These are phyloP conservation scores for Paramecium octaurelia DNA, from an alignment of 73 alveolate species.

Conservation along the genomic window DNA sequence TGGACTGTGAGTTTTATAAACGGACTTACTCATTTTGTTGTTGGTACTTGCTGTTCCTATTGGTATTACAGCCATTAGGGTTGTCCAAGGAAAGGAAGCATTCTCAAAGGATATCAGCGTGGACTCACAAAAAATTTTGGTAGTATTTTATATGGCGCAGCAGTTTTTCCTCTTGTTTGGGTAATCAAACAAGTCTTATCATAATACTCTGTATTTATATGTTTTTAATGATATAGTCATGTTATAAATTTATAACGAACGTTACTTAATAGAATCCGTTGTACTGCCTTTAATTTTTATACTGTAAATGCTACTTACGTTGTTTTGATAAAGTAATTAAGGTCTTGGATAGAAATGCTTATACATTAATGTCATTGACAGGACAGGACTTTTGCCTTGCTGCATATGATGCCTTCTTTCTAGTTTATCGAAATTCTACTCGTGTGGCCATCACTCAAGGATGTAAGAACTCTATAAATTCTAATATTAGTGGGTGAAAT, in stretches of 20 bases:
- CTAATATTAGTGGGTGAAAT: background rate
- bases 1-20: constrained; percentile 65
- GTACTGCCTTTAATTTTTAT: background rate
- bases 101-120: constrained; percentile 74
- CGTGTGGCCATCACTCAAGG: constrained; percentile 75
- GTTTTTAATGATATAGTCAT: background rate
- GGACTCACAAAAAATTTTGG: constrained; percentile 81
- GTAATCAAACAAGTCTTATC: constrained; percentile 79
- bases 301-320: constrained; percentile 71
- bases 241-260: constrained; percentile 11
- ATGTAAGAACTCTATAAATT: background rate
- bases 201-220: constrained; percentile 65
- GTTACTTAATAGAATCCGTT: too few relatives aligned
- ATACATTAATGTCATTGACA: constrained; percentile 90
- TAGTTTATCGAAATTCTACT: constrained; percentile 82
- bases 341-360: constrained; percentile 90
- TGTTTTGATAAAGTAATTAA: constrained; percentile 86
- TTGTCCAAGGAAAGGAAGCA: constrained; percentile 76
- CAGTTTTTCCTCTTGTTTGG: constrained; percentile 83
- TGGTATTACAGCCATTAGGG: constrained; percentile 93
- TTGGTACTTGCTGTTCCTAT: constrained; percentile 85
- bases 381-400: constrained; percentile 86
- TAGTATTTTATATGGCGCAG: constrained; percentile 86
- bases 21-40: constrained; percentile 78
- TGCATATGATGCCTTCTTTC: constrained; percentile 90